Evolutionary conservation across 805 yeast genomes (phyloP).

Genomic region (Torulaspora indica): DNA sequence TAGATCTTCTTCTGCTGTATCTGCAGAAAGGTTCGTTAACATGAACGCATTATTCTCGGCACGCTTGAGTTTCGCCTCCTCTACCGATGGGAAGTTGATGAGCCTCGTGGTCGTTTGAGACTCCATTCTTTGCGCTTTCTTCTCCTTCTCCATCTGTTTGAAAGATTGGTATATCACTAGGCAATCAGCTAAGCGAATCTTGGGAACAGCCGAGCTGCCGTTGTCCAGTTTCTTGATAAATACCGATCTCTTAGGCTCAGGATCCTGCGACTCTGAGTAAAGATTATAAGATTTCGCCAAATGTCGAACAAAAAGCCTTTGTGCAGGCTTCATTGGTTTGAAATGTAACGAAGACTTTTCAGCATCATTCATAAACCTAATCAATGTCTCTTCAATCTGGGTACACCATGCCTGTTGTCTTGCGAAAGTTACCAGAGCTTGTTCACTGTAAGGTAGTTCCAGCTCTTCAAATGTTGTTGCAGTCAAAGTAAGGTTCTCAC

Average conservation of each 20-base stretch:
- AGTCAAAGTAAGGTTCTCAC: conserved; percentile 21
- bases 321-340: conserved; percentile 66
- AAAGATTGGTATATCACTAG: conserved; percentile 45
- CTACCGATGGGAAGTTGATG: conserved; percentile 25
- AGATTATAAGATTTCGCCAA: conserved; percentile 56
- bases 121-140: conserved; percentile 31
- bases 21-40: conserved; percentile 50
- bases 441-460: conserved; percentile 42
- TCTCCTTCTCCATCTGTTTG: conserved; percentile 34
- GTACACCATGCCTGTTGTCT: conserved; percentile 66
- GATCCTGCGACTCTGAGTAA: conserved; percentile 71
- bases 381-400: conserved; percentile 52
- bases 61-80: conserved; percentile 23
- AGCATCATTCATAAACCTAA: conserved; percentile 44
- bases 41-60: conserved; percentile 49
- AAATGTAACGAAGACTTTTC: conserved; percentile 49
- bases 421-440: conserved; percentile 43
- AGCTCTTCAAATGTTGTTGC: conserved; percentile 30
- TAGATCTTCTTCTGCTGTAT: conserved; percentile 46
- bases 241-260: conserved; percentile 74
- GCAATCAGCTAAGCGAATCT: conserved; percentile 25
- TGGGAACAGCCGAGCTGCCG: conserved; percentile 24
- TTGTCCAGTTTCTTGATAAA: conserved; percentile 43
- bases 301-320: conserved; percentile 66
- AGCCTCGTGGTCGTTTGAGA: conserved; percentile 24